Evolutionary conservation across 176 grass and related monocot genomes (phyloP).

Genomic region (Zoysia pacifica): DNA sequence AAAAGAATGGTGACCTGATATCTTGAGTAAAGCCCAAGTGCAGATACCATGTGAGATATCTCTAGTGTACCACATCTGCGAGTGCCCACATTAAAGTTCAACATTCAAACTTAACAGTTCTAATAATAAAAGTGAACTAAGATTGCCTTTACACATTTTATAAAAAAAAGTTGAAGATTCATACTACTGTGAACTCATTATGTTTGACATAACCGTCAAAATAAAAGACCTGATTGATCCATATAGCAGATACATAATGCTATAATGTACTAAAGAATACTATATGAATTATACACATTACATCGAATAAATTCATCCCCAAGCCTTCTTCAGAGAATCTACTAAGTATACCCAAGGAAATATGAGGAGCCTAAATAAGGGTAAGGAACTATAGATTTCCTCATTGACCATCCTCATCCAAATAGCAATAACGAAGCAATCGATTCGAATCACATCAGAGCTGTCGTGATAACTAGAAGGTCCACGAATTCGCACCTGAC

Average conservation of each 20-base stretch:
- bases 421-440: not conserved
- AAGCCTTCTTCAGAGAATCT: not conserved
- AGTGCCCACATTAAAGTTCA: slow-evolving; percentile 86
- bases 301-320: not conserved
- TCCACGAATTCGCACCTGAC: slow-evolving; percentile 51
- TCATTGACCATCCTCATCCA: not conserved
- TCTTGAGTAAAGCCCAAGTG: slow-evolving; percentile 66
- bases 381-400: not conserved
- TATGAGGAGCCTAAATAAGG: not conserved
- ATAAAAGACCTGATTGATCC: not conserved
- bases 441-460: not conserved
- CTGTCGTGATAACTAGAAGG: not conserved
- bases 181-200: slow-evolving; percentile 13
- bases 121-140: slow-evolving; percentile 38
- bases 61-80: slow-evolving; percentile 77
- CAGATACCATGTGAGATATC: slow-evolving; percentile 69
- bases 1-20: slow-evolving; percentile 62
- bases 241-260: not conserved
- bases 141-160: slow-evolving; percentile 25
- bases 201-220: not conserved
- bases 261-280: not conserved
- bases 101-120: slow-evolving; percentile 51
- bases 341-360: not conserved
- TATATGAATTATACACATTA: not conserved
- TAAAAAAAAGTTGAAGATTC: slow-evolving; percentile 4